Conservation (phyloP, 169 alveolate species). For the Hepatocystis sp. region DNA sequence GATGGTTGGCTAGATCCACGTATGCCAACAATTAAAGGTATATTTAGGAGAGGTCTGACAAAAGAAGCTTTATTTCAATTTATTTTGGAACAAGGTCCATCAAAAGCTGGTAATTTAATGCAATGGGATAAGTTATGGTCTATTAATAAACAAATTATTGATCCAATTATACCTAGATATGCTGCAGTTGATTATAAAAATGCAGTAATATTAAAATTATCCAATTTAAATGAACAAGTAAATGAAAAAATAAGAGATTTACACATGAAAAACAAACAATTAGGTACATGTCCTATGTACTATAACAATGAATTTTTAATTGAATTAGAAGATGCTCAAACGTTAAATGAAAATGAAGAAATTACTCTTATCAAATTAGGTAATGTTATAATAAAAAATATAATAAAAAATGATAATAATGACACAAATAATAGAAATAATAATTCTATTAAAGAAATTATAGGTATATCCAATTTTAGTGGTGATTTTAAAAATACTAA, state of each 20-base stretch:
- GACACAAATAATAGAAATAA: conserved; percentile 79
- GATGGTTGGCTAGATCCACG: conserved; percentile 99
- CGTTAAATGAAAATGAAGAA: conserved; percentile 93
- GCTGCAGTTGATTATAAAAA: conserved; percentile 90
- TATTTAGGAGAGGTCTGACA: conserved; percentile 98
- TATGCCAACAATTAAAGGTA: conserved; percentile 99
- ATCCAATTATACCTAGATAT: conserved; percentile 96
- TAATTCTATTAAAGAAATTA: conserved; percentile 80
- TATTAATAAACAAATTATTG: conserved; percentile 95
- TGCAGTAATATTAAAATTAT: conserved; percentile 71
- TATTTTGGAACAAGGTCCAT: conserved; percentile 98
- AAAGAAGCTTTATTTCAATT: conserved; percentile 97
- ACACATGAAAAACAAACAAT: conserved; percentile 94
- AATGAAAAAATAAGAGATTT: conserved; percentile 87
- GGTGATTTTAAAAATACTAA: conserved; percentile 95
- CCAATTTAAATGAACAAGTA: conserved; percentile 65
- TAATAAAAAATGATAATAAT: conserved; percentile 74
- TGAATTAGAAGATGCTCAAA: conserved; percentile 94
- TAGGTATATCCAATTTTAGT: conserved; percentile 87
- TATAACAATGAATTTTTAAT: conserved; percentile 85
- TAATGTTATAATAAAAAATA: conserved; percentile 85
- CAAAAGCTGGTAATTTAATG: conserved; percentile 97
- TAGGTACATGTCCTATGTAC: conserved; percentile 91
- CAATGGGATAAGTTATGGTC: conserved; percentile 99
- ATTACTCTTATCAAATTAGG: conserved; percentile 98